Conservation (phyloP, 257 asterid genomes). For the Ophiorrhiza pumila region DNA sequence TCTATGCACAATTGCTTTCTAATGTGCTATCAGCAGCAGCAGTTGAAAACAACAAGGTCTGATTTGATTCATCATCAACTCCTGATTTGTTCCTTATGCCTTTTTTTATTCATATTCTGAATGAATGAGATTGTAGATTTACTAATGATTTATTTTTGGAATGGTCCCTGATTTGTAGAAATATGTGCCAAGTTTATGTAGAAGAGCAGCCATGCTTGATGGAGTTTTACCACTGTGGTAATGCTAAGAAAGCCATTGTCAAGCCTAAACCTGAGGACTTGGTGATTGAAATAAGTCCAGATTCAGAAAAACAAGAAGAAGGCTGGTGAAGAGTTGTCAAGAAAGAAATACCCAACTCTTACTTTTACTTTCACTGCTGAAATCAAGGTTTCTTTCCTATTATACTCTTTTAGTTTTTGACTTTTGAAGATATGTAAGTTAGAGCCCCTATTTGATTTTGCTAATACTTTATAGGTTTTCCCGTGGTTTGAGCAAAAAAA, state of each 20-base stretch:
- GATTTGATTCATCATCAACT: slow-evolving; percentile 4
- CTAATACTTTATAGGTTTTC: slow-evolving; percentile 56
- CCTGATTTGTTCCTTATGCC: background rate
- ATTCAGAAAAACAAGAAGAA: slow-evolving; percentile 36
- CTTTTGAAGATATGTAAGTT: background rate
- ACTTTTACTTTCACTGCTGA: slow-evolving; percentile 78
- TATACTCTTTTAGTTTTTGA: background rate
- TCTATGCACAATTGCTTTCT: too few relatives aligned
- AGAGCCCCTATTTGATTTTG: background rate
- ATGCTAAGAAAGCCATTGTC: slow-evolving; percentile 29
- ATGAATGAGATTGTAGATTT: background rate
- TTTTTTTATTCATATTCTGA: background rate
- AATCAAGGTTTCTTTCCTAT: slow-evolving; percentile 54
- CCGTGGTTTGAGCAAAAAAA: slow-evolving; percentile 49
- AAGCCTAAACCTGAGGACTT: slow-evolving; percentile 63
- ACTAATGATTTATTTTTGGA: background rate
- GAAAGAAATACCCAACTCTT: slow-evolving; percentile 59
- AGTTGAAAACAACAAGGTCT: slow-evolving; percentile 54
- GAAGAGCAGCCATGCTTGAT: slow-evolving; percentile 34
- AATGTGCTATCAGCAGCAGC: slow-evolving; percentile 67
- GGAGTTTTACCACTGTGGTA: slow-evolving; percentile 33
- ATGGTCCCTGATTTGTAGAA: slow-evolving; percentile 28
- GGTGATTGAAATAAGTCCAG: slow-evolving; percentile 58
- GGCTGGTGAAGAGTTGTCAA: slow-evolving; percentile 31
- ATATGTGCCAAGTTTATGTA: slow-evolving; percentile 30